Percentiles rank a stretch among this genome's conserved stretches.
Conservation (phyloP, 1,284 basidiomycete genomes). For the Irpex rosettiformis region DNA sequence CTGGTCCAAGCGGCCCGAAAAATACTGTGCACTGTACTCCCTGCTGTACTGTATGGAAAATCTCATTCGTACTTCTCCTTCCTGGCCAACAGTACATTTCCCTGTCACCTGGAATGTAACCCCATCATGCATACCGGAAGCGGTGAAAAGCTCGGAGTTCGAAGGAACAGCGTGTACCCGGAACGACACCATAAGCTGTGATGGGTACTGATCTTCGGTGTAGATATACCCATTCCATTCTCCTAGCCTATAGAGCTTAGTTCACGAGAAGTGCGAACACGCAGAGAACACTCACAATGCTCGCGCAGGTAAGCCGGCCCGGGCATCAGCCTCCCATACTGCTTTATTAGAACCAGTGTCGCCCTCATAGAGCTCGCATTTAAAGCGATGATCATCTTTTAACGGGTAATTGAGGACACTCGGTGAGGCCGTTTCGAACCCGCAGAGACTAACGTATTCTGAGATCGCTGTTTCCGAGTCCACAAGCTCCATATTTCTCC, state of each 20-base stretch:
- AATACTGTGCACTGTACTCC: slow-evolving; percentile 15
- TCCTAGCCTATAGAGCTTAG: slow-evolving; percentile 8
- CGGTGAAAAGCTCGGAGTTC: slow-evolving; percentile 5
- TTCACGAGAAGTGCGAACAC: background rate
- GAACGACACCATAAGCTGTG: slow-evolving; percentile 15
- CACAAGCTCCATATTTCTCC: slow-evolving; percentile 14
- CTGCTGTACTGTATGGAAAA: slow-evolving; percentile 10
- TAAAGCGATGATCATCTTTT: slow-evolving; percentile 14
- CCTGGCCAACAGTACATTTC: slow-evolving; percentile 9
- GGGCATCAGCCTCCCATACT: slow-evolving; percentile 3
- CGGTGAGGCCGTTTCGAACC: background rate
- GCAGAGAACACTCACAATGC: slow-evolving; percentile 11
- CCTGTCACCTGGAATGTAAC: slow-evolving; percentile 8
- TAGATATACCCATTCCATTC: slow-evolving; percentile 20
- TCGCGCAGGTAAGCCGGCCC: slow-evolving; percentile 8
- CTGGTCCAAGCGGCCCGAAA: slow-evolving; percentile 7
- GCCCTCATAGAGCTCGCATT: slow-evolving; percentile 13
- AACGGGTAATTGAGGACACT: slow-evolving; percentile 20
- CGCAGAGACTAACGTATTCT: slow-evolving; percentile 1
- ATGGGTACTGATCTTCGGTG: slow-evolving; percentile 13
- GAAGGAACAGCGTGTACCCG: slow-evolving; percentile 11
- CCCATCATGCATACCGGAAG: slow-evolving; percentile 12
- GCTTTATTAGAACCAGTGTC: slow-evolving; percentile 1
- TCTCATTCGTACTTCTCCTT: slow-evolving; percentile 6
- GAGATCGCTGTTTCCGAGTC: background rate